Conservation (phyloP, 2,329 filamentous ascomycete genomes). For the Annulohypoxylon truncatum region DNA sequence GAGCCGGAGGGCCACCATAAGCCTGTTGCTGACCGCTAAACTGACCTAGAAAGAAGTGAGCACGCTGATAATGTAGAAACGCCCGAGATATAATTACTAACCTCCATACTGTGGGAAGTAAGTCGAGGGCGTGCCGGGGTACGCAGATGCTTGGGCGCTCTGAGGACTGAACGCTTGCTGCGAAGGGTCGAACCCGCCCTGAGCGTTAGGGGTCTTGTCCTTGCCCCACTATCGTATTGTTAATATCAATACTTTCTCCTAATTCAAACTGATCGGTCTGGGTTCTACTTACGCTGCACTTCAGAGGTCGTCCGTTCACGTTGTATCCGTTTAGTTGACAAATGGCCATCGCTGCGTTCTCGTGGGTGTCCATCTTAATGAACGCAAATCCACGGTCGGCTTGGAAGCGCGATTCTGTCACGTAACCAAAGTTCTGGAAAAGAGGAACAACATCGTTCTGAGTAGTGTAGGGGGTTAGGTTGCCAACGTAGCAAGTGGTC, state of each 20-base stretch:
- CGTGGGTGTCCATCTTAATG: slow-evolving; percentile 98
- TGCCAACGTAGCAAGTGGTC: slow-evolving; percentile 98
- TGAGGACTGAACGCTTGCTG: slow-evolving; percentile 77
- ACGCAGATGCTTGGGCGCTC: slow-evolving; percentile 76
- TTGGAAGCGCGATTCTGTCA: slow-evolving; percentile 97
- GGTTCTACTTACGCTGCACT: slow-evolving; percentile 88
- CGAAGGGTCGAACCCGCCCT: slow-evolving; percentile 82
- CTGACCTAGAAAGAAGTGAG: slow-evolving; percentile 57
- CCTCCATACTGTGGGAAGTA: slow-evolving; percentile 97
- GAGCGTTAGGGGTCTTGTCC: slow-evolving; percentile 85
- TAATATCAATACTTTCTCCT: slow-evolving; percentile 44
- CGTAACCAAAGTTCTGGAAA: slow-evolving; percentile 98
- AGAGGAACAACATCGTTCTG: slow-evolving; percentile 97
- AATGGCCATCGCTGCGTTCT: slow-evolving; percentile 98
- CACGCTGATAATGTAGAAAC: slow-evolving; percentile 65
- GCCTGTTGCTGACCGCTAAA: slow-evolving; percentile 75
- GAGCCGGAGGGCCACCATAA: slow-evolving; percentile 71
- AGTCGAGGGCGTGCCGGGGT: slow-evolving; percentile 79
- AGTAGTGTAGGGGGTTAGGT: slow-evolving; percentile 96
- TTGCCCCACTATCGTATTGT: slow-evolving; percentile 86
- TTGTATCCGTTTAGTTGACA: slow-evolving; percentile 98
- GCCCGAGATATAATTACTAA: slow-evolving; percentile 58
- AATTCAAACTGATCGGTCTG: slow-evolving; percentile 20
- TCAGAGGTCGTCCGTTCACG: slow-evolving; percentile 94
- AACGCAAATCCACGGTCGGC: slow-evolving; percentile 98